A percentile compares a stretch with the other conserved stretches of the same genome.
Evolutionary conservation across 148 eudicot genomes (phyloP).

Genomic region (Oxyria digyna): DNA sequence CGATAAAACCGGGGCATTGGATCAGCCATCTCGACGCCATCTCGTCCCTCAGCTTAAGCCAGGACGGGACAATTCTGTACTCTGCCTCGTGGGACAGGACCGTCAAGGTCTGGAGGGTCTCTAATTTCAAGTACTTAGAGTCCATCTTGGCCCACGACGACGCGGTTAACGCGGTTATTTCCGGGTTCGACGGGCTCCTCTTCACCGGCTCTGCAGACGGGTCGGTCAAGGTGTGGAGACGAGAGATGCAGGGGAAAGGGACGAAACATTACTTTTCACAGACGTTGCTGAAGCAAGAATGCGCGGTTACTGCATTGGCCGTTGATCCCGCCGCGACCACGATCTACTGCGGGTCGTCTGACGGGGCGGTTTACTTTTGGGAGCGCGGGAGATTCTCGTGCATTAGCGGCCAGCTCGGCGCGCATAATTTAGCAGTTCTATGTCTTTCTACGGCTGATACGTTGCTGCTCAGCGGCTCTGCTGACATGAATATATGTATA

Average conservation of each 20-base stretch:
- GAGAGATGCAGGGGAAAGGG: constrained; percentile 65
- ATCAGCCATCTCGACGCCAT: constrained; percentile 61
- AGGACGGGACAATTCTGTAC: constrained; percentile 41
- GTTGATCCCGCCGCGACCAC: constrained; percentile 26
- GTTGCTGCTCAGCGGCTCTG: constrained; percentile 59
- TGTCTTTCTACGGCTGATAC: constrained; percentile 45
- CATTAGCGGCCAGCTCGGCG: constrained; percentile 30
- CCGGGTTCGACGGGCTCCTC: constrained; percentile 55
- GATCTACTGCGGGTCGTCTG: constrained; percentile 57
- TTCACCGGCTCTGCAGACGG: constrained; percentile 79
- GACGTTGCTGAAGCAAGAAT: constrained; percentile 48
- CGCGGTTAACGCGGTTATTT: constrained; percentile 58
- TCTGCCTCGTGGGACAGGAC: constrained; percentile 72
- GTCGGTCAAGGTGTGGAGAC: constrained; percentile 50
- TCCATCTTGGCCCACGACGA: constrained; percentile 65
- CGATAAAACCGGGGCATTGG: constrained; percentile 50
- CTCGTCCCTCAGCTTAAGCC: constrained; percentile 53
- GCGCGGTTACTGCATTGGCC: constrained; percentile 58
- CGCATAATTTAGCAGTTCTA: constrained; percentile 53
- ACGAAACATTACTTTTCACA: constrained; percentile 66
- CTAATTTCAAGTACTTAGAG: constrained; percentile 59
- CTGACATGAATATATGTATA: constrained; percentile 60
- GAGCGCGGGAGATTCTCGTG: constrained; percentile 22
- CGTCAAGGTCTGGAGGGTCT: constrained; percentile 50
- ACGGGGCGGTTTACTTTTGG: constrained; percentile 60